Evolutionary conservation across 768 basidiomycete genomes (phyloP).

Genomic region (Lepiota brunneoincarnata): DNA sequence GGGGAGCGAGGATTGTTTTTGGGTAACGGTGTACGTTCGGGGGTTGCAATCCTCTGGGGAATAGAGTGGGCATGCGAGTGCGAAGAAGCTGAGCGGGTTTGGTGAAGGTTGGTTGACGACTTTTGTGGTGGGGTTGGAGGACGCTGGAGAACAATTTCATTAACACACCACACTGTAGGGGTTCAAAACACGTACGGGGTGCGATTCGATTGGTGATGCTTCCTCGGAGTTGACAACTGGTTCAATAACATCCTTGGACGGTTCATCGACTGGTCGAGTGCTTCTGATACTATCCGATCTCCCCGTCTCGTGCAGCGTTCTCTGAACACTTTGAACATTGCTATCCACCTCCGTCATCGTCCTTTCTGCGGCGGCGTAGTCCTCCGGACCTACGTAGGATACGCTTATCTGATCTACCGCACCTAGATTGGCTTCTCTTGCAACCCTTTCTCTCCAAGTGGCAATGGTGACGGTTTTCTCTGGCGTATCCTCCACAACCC

Average conservation of each 20-base stretch:
- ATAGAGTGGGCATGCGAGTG: conserved; percentile 4
- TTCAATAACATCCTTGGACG: conserved; percentile 6
- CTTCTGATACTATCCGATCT: conserved; percentile 10
- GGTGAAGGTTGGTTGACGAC: conserved; percentile 4
- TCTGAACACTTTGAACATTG: conserved; percentile 8
- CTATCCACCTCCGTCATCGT: conserved; percentile 13
- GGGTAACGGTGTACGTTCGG: conserved; percentile 1
- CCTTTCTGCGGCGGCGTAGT: conserved; percentile 17
- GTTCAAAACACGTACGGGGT: background rate
- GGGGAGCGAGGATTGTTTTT: conserved; percentile 9
- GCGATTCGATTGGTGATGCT: conserved; percentile 4
- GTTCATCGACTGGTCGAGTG: conserved; percentile 7
- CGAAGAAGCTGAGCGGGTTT: conserved; percentile 4
- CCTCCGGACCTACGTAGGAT: conserved; percentile 38
- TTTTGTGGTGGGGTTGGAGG: conserved; percentile 12
- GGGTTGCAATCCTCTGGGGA: conserved; percentile 11
- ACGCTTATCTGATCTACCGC: conserved; percentile 41
- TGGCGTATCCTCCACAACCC: conserved; percentile 45
- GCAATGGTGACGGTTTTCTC: conserved; percentile 53
- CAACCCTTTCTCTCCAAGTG: conserved; percentile 55
- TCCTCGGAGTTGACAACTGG: background rate
- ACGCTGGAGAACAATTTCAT: background rate
- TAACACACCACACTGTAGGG: background rate
- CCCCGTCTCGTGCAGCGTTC: conserved; percentile 5
- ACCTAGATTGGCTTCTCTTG: conserved; percentile 32